These are phyloP conservation scores for Volvariella volvacea DNA, from an alignment of 1,284 basidiomycete species.

Conservation along the genomic window DNA sequence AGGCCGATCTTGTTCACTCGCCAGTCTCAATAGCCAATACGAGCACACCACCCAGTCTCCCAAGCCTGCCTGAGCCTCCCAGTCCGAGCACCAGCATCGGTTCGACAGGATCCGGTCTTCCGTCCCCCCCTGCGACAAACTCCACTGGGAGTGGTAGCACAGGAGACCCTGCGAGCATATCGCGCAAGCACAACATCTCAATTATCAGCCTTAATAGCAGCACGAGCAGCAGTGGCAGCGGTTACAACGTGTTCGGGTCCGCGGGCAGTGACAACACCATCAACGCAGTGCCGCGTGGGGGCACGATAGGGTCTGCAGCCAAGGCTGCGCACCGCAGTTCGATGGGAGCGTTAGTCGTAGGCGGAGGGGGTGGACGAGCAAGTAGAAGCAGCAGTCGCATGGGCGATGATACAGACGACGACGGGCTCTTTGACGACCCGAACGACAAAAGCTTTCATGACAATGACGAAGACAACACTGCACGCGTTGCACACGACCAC, in stretches of 20 bases:
- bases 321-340: slow-evolving; percentile 7
- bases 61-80: slow-evolving; percentile 65
- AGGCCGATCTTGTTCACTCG: slow-evolving; percentile 9
- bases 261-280: slow-evolving; percentile 19
- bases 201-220: slow-evolving; percentile 17
- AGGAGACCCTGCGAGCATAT: slow-evolving; percentile 49
- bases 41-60: slow-evolving; percentile 32
- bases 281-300: slow-evolving; percentile 9
- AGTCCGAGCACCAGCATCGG: slow-evolving; percentile 41
- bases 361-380: too few species aligned
- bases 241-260: slow-evolving; percentile 11
- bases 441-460: slow-evolving; percentile 25
- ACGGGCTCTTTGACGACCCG: slow-evolving; percentile 17
- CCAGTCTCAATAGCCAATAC: slow-evolving; percentile 15
- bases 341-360: slow-evolving; percentile 2
- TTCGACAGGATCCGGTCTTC: slow-evolving; percentile 55
- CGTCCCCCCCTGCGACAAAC: slow-evolving; percentile 74
- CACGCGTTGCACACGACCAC: too few species aligned
- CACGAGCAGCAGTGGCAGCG: slow-evolving; percentile 14
- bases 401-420: slow-evolving; percentile 16
- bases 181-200: slow-evolving; percentile 28
- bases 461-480: slow-evolving; percentile 61
- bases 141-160: slow-evolving; percentile 74
- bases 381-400: slow-evolving; percentile 11
- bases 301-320: slow-evolving; percentile 14